Evolutionary conservation across 2,329 filamentous ascomycete species (phyloP).

Genomic region (Beauveria brongniartii): DNA sequence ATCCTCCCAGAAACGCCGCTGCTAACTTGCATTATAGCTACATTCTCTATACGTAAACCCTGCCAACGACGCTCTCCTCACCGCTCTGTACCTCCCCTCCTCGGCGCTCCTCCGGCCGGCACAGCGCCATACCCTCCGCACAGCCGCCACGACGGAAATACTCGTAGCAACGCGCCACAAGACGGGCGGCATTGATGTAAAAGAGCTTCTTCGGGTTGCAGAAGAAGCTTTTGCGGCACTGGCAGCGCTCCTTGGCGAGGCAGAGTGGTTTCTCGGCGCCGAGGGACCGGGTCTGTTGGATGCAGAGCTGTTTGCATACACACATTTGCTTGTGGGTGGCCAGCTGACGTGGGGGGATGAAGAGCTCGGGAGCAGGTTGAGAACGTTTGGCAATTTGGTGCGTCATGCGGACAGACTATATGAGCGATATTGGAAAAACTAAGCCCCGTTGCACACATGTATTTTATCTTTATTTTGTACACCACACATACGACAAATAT

Average conservation of each 20-base stretch:
- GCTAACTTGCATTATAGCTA: constrained; percentile 39
- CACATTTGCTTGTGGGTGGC: constrained; percentile 66
- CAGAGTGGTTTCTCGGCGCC: constrained; percentile 42
- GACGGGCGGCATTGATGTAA: constrained; percentile 23
- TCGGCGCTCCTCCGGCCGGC: constrained; percentile 54
- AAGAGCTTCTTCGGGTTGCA: constrained; percentile 35
- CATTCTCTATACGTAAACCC: constrained; percentile 73
- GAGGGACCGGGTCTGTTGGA: constrained; percentile 67
- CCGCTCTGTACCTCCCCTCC: constrained; percentile 63
- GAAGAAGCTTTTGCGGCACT: constrained; percentile 39
- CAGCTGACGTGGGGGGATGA: constrained; percentile 55
- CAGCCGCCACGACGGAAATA: constrained; percentile 68
- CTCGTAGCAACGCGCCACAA: constrained; percentile 47
- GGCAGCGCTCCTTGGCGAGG: constrained; percentile 29
- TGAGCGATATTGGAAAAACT: constrained; percentile 20
- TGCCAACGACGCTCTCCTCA: constrained; percentile 59
- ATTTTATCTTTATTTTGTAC: neutral
- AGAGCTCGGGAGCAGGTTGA: constrained; percentile 49
- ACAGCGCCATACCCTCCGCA: constrained; percentile 57
- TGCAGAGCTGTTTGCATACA: constrained; percentile 84
- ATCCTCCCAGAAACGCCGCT: neutral
- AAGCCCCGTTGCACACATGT: neutral
- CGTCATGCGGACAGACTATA: constrained; percentile 31
- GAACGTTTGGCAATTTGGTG: constrained; percentile 53
- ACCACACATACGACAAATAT: neutral